Evolutionary conservation across 2,329 filamentous ascomycete species (phyloP).

Genomic region (Fonsecaea multimorphosa): DNA sequence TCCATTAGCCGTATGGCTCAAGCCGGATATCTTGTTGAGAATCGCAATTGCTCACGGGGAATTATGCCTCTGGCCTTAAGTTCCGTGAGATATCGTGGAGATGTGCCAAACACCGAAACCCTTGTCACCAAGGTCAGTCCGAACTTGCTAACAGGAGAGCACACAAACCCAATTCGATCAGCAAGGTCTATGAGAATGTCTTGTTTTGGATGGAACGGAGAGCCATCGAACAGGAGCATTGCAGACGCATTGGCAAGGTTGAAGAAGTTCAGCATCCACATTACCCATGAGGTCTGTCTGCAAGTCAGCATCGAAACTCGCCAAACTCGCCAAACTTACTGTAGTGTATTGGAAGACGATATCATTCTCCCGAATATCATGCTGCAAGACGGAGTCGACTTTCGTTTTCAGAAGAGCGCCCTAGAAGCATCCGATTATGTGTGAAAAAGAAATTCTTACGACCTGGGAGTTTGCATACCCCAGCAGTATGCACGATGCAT

Average conservation of each 20-base stretch:
- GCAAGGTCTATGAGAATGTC: not conserved
- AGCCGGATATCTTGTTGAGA: no score
- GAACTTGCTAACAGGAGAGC: no score
- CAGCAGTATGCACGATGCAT: conserved; percentile 75
- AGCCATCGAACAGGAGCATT: not conserved
- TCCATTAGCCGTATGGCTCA: no score
- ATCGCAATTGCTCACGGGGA: not conserved
- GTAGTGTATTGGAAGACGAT: conserved; percentile 5
- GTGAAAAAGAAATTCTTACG: no score
- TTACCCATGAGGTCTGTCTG: not conserved
- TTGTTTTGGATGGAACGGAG: not conserved
- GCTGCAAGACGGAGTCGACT: no score
- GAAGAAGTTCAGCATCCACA: not conserved
- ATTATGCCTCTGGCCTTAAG: not conserved
- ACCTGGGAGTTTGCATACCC: no score
- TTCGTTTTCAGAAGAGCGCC: no score
- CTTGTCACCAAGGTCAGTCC: no score
- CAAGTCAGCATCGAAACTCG: no score
- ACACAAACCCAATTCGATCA: no score
- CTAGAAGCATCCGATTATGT: no score
- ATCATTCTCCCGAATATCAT: no score
- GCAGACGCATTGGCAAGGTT: not conserved
- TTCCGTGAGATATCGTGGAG: not conserved
- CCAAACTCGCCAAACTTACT: not conserved
- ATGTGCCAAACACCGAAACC: not conserved